phyloP scores from a whole-genome alignment of 352 stramenopile genomes.

The Globisporangium cederbergense region DNA sequence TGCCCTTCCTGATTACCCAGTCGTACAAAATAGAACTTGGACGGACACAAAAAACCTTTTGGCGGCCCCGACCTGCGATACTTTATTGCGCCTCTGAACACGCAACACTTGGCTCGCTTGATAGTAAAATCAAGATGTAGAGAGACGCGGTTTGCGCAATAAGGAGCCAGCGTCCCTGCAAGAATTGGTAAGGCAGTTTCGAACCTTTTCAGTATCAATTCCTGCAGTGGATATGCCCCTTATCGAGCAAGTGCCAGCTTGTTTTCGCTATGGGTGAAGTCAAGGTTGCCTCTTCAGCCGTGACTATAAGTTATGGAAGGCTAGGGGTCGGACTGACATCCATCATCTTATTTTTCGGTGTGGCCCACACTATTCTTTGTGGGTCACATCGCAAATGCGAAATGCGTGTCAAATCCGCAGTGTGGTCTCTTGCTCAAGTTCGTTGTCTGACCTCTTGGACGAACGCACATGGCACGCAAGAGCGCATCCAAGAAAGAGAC shows the following conservation, averaged over 20 bases:
- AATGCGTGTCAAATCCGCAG: not conserved
- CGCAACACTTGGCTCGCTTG: not conserved
- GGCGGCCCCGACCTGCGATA: not conserved
- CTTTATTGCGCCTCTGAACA: not conserved
- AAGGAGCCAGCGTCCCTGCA: not conserved
- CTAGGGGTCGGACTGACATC: not conserved
- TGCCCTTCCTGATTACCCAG: constrained; percentile 12
- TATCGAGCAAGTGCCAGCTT: not conserved
- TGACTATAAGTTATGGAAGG: not conserved
- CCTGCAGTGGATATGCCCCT: not conserved
- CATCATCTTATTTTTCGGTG: not conserved
- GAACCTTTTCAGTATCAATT: constrained; percentile 29
- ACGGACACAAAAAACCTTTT: constrained; percentile 22
- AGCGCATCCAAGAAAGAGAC: constrained; percentile 11
- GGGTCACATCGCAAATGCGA: not conserved
- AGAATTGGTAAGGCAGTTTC: constrained; percentile 12
- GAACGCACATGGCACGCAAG: constrained; percentile 20
- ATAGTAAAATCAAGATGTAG: not conserved
- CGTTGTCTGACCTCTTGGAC: not conserved
- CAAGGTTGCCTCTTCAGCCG: not conserved
- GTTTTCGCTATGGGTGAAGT: not conserved
- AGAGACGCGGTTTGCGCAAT: not conserved
- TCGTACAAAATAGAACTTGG: constrained; percentile 21
- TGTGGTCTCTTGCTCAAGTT: not conserved
- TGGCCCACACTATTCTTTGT: not conserved